phyloP scores from a whole-genome alignment of 163 green algal genomes.

The Volvox carteri region DNA sequence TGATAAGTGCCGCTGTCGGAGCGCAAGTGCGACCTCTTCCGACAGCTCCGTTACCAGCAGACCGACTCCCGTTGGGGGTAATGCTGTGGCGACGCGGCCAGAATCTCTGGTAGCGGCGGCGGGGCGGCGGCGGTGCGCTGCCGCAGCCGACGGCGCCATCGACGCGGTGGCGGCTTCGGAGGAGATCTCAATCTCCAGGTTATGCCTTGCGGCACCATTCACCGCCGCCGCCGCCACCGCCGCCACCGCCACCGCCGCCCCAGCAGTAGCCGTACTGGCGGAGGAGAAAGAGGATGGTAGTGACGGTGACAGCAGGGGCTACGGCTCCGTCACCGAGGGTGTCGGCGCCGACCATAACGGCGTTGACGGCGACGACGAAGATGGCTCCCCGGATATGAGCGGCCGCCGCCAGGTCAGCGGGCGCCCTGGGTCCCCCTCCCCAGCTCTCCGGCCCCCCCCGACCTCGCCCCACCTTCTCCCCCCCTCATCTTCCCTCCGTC shows the following conservation, averaged over 20 bases:
- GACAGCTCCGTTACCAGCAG: constrained; percentile 15
- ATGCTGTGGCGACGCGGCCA: too few relatives aligned
- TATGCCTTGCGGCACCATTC: too few relatives aligned
- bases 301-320: too few relatives aligned
- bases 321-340: too few relatives aligned
- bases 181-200: too few relatives aligned
- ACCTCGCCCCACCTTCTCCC: background rate
- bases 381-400: background rate
- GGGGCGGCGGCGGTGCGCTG: background rate
- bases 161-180: background rate
- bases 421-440: background rate
- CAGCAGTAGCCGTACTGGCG: background rate
- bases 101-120: background rate
- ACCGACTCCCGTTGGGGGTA: background rate
- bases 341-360: too few relatives aligned
- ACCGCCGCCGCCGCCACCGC: background rate
- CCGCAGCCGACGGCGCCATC: background rate
- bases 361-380: background rate
- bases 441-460: background rate
- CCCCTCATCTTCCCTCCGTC: background rate
- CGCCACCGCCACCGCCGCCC: background rate
- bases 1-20: background rate
- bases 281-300: too few relatives aligned
- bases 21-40: background rate
- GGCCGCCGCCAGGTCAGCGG: too few relatives aligned